These are phyloP conservation scores for Dendrobium officinale DNA, from an alignment of 106 monocot species.

Conservation along the genomic window DNA sequence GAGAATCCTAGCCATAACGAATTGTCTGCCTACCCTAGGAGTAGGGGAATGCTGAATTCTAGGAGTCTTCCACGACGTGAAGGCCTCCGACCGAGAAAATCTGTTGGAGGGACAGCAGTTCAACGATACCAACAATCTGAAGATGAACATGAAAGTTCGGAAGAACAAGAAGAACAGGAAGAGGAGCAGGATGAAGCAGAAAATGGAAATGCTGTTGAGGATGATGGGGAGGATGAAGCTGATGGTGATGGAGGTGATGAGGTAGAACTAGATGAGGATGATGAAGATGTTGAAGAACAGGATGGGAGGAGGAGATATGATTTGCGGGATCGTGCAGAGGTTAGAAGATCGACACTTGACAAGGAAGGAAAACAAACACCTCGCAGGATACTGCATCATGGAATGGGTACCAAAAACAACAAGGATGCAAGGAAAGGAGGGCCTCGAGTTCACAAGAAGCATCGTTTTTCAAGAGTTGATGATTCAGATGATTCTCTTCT, in stretches of 20 bases:
- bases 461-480: conserved; percentile 56
- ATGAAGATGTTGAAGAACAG: conserved; percentile 78
- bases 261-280: conserved; percentile 68
- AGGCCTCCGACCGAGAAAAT: conserved; percentile 80
- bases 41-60: conserved; percentile 28
- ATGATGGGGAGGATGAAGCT: conserved; percentile 47
- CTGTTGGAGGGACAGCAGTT: conserved; percentile 26
- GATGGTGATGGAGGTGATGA: conserved; percentile 66
- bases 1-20: conserved; percentile 53
- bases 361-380: conserved; percentile 88
- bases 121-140: conserved; percentile 61
- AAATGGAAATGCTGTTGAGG: conserved; percentile 43
- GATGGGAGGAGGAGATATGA: conserved; percentile 91
- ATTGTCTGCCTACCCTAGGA: conserved; percentile 26
- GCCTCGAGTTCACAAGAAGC: conserved; percentile 68
- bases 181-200: conserved; percentile 46
- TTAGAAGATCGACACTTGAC: conserved; percentile 65
- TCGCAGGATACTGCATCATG: conserved; percentile 75
- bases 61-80: conserved; percentile 67
- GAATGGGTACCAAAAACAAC: conserved; percentile 62
- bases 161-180: conserved; percentile 29
- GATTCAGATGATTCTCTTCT: conserved; percentile 99
- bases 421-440: conserved; percentile 71
- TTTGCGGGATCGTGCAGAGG: conserved; percentile 75
- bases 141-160: conserved; percentile 69